Evolutionary conservation across 768 basidiomycete species (phyloP), one percentile per base, ranked within the genome.

Genomic region (Ephemerocybe angulata): DNA sequence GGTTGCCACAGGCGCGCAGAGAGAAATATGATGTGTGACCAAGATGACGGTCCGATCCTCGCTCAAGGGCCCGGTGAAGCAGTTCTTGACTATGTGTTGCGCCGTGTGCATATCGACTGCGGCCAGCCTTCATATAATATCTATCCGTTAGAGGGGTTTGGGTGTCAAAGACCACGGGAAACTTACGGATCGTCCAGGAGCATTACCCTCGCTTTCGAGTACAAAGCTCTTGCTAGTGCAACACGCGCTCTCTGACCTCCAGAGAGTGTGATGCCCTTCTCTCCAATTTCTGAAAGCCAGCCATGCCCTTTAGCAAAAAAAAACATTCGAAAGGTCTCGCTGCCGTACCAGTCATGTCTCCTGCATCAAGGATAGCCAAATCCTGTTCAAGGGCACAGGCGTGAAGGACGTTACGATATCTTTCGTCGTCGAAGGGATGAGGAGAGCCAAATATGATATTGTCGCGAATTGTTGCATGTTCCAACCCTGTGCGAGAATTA

Each of bases 61-160:
- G 56, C 86, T 80, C 15, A 93, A 74, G 1, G 76, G 68, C 7
- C 91, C 85, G 8, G 72, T 72, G 15, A 93, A 70, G 58, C 88
- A 90, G 31, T 81, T 71, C 13, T 74, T 69, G 53, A 88, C 83
- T 19, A 95, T 67, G 60, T 87, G 85, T 41, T 80, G 78, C 6
- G 88, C 86, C 0, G 88, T 89, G 59, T 90, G 87, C 79, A 87
- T 87, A 63, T 88, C 87, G 2, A 88, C 86, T 0, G 86, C 86
- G 0, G 87, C 84, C 3, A 89, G 69, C 2, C 80, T 85, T 21
- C 58, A 27, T 25, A 28, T 24, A 67, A 65, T 29, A 4, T 72
- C 42, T n/a, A 60, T 25, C 49, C 47, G 30, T 41, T 24, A 15
- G 37, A 4, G 15, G 11, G 48, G 11, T n/a, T 8, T 1, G 44